Base-by-base conservation (phyloP, 2,329 filamentous ascomycete species). In the Ceratocystis harringtonii region DNA sequence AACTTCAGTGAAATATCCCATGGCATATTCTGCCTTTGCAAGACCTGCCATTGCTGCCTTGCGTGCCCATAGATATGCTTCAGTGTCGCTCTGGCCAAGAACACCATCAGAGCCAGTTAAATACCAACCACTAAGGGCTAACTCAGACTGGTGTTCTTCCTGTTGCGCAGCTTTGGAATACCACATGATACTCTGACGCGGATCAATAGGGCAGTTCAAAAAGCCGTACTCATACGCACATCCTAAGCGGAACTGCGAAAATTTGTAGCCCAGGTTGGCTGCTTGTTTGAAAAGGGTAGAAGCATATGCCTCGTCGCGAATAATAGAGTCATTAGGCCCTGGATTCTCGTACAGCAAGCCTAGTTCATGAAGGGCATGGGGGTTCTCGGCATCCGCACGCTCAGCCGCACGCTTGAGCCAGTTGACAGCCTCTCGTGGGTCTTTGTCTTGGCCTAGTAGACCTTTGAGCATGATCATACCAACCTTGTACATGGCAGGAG, bases 401-500 rank as follows among this genome's bases (percentile, higher is more conserved):
- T 97, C 92, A 0, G 92, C 92, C 1, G 94, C 94, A 57, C 92
- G 85, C 77, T 96, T 96, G 64, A 99, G 81, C 92, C 94, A 97
- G 25, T 84, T 86, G 28, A 96, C 83, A 19, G 91, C 92, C 76
- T 97, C 94, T 55, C 88, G 83, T 2, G 90, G 83, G 72, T 95
- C 95, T 72, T 80, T 84, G 28, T 81, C 82, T 73, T 97, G 92
- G 3, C 92, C 92, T n/a, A 99, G 81, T 32, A 97, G 80, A 10
- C 92, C 94, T 75, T 97, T 97, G 65, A 97, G 82, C 68, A 90
- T 78, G 69, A 99, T 95, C 87, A 96, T 95, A 67, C 94, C 94
- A 76, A 97, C 85, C 76, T 99, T 99, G 78, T 96, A 99, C 90
- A 97, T 95, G 36, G 92, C 94, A 0, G 92, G 89, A 1, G 88